Percentiles rank a stretch among this genome's conserved stretches.
Conservation (phyloP, 1,284 basidiomycete species). For the Heterobasidion parviporum region DNA sequence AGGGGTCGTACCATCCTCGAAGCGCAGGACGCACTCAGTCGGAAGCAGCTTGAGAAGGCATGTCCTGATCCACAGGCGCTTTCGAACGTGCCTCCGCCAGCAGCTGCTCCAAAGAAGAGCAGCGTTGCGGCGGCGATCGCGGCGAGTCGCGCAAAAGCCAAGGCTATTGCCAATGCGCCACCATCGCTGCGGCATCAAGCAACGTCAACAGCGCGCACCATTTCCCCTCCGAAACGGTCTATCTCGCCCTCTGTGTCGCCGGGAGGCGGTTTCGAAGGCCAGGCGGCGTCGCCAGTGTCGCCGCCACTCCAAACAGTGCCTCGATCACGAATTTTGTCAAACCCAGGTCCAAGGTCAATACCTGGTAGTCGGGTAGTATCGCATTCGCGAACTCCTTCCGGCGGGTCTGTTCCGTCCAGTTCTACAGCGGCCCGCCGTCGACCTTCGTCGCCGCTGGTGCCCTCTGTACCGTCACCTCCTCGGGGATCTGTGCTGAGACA, state of each 20-base stretch:
- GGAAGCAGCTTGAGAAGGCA: conserved; percentile 82
- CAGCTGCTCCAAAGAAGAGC: conserved; percentile 56
- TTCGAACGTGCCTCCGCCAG: conserved; percentile 32
- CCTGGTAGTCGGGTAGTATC: conserved; percentile 28
- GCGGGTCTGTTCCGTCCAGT: conserved; percentile 34
- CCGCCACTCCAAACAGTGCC: conserved; percentile 29
- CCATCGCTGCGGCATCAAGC: conserved; percentile 72
- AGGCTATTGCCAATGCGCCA: conserved; percentile 71
- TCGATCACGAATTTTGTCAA: conserved; percentile 34
- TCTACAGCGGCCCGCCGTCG: conserved; percentile 39
- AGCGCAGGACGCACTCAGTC: conserved; percentile 58
- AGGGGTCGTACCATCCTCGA: conserved; percentile 58
- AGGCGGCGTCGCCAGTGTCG: conserved; percentile 17
- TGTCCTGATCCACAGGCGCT: conserved; percentile 53
- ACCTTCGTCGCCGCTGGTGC: conserved; percentile 43
- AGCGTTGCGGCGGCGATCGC: conserved; percentile 78
- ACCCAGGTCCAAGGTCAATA: conserved; percentile 21
- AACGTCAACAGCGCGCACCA: conserved; percentile 44
- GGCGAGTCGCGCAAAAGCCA: conserved; percentile 76
- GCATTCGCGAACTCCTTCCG: conserved; percentile 23
- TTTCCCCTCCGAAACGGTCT: conserved; percentile 36
- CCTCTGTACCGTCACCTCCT: conserved; percentile 25
- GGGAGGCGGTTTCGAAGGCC: conserved; percentile 21
- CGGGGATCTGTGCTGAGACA: conserved; percentile 33
- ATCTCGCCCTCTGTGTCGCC: conserved; percentile 33